Percentiles rank a stretch among this genome's conserved stretches.
Conservation (phyloP, 164 flowering plant species). For the Vitis rupestris region DNA sequence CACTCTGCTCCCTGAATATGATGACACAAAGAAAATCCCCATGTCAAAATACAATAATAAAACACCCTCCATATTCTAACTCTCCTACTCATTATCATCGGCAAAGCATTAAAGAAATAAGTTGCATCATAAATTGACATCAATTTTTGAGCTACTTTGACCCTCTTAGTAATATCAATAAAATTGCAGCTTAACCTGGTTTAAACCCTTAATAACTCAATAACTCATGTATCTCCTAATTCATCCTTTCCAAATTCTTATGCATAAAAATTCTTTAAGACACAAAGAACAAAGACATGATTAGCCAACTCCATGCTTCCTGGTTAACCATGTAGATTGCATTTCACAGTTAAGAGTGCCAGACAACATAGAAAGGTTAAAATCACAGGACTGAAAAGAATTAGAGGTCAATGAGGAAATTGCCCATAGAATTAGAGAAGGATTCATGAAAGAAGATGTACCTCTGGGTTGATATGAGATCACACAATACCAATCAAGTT, state of each 20-base stretch:
- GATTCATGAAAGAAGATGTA: no score
- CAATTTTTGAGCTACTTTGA: neutral
- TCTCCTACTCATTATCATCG: constrained; percentile 10
- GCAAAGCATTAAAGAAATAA: neutral
- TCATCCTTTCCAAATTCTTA: neutral
- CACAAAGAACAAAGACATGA: neutral
- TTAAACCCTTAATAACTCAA: neutral
- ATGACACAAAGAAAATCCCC: constrained; percentile 34
- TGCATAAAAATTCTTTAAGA: neutral
- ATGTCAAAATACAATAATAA: constrained; percentile 29
- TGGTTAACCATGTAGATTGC: no score
- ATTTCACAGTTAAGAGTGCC: no score
- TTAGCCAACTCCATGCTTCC: neutral
- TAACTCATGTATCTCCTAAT: neutral
- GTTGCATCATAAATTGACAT: neutral
- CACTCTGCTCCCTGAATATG: constrained; percentile 47
- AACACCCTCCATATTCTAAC: constrained; percentile 7
- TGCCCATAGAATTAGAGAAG: no score
- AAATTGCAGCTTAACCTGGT: neutral
- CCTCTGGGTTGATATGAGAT: no score
- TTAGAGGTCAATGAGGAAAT: no score
- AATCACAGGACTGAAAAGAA: no score
- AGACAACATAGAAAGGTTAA: no score
- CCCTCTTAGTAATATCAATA: neutral
- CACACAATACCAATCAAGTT: no score